phyloP scores from a whole-genome alignment of 495 filamentous ascomycete genomes.

The Diplogelasinospora grovesii region DNA sequence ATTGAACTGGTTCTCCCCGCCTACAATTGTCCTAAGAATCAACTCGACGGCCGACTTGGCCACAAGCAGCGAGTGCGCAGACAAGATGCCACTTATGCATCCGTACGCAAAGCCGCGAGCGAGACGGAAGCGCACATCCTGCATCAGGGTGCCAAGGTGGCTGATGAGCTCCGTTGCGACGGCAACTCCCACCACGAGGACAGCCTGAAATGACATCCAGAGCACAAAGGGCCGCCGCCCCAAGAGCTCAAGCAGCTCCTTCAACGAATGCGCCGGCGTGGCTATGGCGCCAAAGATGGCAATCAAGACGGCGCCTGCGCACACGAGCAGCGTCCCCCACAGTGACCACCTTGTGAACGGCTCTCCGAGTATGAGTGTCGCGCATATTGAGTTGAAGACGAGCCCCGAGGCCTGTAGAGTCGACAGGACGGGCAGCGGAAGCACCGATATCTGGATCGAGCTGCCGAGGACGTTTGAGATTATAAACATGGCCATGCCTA shows the following conservation, averaged over 20 bases:
- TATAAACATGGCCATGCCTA: slow-evolving; percentile 97
- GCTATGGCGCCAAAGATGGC: slow-evolving; percentile 90
- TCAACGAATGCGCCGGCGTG: slow-evolving; percentile 86
- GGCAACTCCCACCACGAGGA: slow-evolving; percentile 65
- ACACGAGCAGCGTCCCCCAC: slow-evolving; percentile 82
- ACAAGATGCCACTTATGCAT: slow-evolving; percentile 83
- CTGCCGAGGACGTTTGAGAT: slow-evolving; percentile 89
- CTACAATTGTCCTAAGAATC: slow-evolving; percentile 84
- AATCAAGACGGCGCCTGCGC: slow-evolving; percentile 78
- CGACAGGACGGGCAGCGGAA: slow-evolving; percentile 90
- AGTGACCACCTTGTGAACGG: slow-evolving; percentile 90
- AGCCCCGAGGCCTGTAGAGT: slow-evolving; percentile 93
- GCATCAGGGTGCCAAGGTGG: slow-evolving; percentile 42
- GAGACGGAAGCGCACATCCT: slow-evolving; percentile 61
- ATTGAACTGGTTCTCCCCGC: slow-evolving; percentile 88
- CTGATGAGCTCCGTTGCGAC: slow-evolving; percentile 53
- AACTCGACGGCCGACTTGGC: slow-evolving; percentile 97
- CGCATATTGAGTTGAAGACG: slow-evolving; percentile 97
- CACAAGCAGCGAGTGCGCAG: slow-evolving; percentile 85
- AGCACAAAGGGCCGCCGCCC: slow-evolving; percentile 69
- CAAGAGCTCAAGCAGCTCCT: slow-evolving; percentile 73
- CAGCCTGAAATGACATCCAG: slow-evolving; percentile 77
- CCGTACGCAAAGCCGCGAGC: slow-evolving; percentile 83
- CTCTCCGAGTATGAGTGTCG: slow-evolving; percentile 86
- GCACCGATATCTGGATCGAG: slow-evolving; percentile 93